Percentiles rank a stretch among this genome's conserved stretches.
phyloP scores from a whole-genome alignment of 257 asterid genomes.

The Pogostemon cablin region DNA sequence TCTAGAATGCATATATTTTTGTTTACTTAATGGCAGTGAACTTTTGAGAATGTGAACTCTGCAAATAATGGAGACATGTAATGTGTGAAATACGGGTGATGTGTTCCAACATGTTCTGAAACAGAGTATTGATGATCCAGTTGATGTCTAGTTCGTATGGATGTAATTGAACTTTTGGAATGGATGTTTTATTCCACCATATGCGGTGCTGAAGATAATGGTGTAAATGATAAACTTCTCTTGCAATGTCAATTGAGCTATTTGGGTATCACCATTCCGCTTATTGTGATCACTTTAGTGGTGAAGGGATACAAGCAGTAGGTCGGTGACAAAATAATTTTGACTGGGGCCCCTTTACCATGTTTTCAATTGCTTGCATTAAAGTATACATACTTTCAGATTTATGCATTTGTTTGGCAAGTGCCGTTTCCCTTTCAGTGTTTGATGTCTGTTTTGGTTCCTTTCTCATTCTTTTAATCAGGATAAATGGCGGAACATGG shows the following conservation, averaged over 20 bases:
- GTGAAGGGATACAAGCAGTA: no score
- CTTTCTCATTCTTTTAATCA: slow-evolving; percentile 35
- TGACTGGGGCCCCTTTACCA: neutral
- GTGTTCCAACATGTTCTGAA: neutral
- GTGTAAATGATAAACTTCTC: neutral
- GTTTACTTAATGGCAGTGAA: neutral
- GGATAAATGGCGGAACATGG: slow-evolving; percentile 72
- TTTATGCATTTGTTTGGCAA: neutral
- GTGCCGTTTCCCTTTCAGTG: neutral
- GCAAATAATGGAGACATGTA: neutral
- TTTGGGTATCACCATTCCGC: slow-evolving; percentile 6
- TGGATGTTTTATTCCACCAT: slow-evolving; percentile 2
- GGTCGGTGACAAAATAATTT: neutral
- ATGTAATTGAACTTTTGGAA: neutral
- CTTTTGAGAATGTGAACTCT: neutral
- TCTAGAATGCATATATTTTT: neutral
- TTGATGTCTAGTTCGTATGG: neutral
- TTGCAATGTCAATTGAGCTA: neutral
- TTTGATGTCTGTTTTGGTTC: slow-evolving; percentile 17
- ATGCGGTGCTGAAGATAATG: neutral
- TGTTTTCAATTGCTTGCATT: neutral
- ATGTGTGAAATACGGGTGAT: neutral
- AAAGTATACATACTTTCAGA: neutral
- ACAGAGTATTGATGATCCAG: neutral
- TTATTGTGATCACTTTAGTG: neutral